These are phyloP conservation scores for Trichophyton benhamiae DNA, from an alignment of 2,329 filamentous ascomycete species.

Conservation along the genomic window DNA sequence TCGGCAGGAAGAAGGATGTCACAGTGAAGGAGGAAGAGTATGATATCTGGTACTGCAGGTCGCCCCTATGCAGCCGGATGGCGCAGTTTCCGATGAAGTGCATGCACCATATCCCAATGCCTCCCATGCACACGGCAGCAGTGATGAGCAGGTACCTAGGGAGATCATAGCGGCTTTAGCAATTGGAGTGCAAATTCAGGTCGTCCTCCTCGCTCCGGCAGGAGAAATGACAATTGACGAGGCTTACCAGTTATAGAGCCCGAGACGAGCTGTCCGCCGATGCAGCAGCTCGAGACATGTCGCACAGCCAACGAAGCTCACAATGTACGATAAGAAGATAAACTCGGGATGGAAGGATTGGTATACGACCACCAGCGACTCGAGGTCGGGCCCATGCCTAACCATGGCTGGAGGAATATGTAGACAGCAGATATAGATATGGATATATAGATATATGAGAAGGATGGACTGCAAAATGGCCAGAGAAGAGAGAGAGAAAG, in stretches of 20 bases:
- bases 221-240: no score
- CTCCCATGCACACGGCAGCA: slow-evolving; percentile 59
- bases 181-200: background rate
- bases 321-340: slow-evolving; percentile 54
- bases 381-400: background rate
- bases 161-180: background rate
- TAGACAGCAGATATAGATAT: background rate
- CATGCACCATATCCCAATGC: slow-evolving; percentile 65
- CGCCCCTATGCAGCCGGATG: slow-evolving; percentile 55
- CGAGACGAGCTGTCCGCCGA: slow-evolving; percentile 56
- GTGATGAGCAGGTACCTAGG: slow-evolving; percentile 45
- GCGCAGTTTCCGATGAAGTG: slow-evolving; percentile 77
- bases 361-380: background rate
- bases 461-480: no score
- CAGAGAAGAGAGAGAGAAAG: no score
- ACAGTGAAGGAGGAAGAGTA: slow-evolving; percentile 63
- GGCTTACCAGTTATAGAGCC: slow-evolving; percentile 55
- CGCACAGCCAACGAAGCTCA: slow-evolving; percentile 62
- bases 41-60: slow-evolving; percentile 53
- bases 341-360: slow-evolving; percentile 44
- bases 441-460: no score
- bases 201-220: no score
- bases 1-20: slow-evolving; percentile 67
- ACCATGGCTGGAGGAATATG: background rate
- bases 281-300: slow-evolving; percentile 76